Base-by-base conservation (phyloP, 2,329 filamentous ascomycete species). In the Septoria linicola region DNA sequence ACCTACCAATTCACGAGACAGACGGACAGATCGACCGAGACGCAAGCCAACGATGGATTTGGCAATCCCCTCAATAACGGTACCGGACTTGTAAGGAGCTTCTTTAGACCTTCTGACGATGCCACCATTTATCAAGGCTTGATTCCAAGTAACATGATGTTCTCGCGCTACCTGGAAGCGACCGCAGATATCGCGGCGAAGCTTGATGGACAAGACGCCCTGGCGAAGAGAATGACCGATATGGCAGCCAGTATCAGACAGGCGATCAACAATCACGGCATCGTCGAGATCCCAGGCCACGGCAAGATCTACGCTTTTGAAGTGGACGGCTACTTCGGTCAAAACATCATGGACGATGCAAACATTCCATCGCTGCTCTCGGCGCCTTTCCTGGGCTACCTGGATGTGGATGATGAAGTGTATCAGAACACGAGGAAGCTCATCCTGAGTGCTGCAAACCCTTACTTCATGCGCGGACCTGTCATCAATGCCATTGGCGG, bases 301-400 rank as follows among this genome's bases (percentile, higher is more conserved):
- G 72, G 72, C 40, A 66, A 67, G 21, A 64, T 77, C 16, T 78
- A 76, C 53, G 74, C 75, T 11, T 77, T 70, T 53, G 75, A 78
- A 57, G 67, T 77, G 20, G 75, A 78, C 53, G 57, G 57, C 21
- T 59, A 59, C 34, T 58, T 70, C 37, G 64, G 64, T 11, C 65
- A 68, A 47, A 84, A 80, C 57, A 73, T 85, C 43, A 87, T 87
- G 84, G 85, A 88, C 61, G 84, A 88, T 51, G 83, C 84, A 25
- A 88, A 88, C 57, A 81, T 88, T 41, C 84, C 85, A 0, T 83
- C 79, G 10, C 75, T 88, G 2, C 75, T 88, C 34, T 80, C 81
- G 1, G 77, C 83, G 19, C 83, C 84, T 1, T 81, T 87, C 61
- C 71, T 85, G 45, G 80, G 82, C 7, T 87, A 83, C 51, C 59